phyloP scores from a whole-genome alignment of 2,329 filamentous ascomycete genomes.

The Rasamsonia emersonii region DNA sequence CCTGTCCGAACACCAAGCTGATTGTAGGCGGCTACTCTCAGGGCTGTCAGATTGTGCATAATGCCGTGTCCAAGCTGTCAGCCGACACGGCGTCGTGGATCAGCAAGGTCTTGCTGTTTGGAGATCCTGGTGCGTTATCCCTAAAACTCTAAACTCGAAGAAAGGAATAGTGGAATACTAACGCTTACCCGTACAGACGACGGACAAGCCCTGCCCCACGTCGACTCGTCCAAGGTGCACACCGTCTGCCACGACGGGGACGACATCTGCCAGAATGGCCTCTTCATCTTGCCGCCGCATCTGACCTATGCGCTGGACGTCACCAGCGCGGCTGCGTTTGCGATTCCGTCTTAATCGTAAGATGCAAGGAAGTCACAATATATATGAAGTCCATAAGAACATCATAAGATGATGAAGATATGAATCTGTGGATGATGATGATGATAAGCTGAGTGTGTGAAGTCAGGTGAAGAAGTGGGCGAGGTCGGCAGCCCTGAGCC shows the following conservation, averaged over 20 bases:
- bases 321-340: slow-evolving; percentile 8
- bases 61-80: slow-evolving; percentile 9
- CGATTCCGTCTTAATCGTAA: no score
- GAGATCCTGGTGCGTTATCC: slow-evolving; percentile 12
- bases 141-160: not conserved
- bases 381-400: no score
- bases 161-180: not conserved
- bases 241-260: slow-evolving; percentile 11
- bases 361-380: no score
- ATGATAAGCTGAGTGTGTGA: no score
- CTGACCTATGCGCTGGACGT: slow-evolving; percentile 13
- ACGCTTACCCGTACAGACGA: slow-evolving; percentile 3
- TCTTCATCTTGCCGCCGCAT: slow-evolving; percentile 12
- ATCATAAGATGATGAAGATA: no score
- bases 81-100: slow-evolving; percentile 11
- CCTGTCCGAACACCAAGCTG: slow-evolving; percentile 13
- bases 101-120: slow-evolving; percentile 13
- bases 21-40: slow-evolving; percentile 14
- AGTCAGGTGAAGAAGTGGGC: no score
- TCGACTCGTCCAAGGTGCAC: slow-evolving; percentile 10
- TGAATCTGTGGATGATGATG: no score
- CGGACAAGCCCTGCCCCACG: slow-evolving; percentile 5
- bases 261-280: slow-evolving; percentile 13
- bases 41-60: slow-evolving; percentile 13
- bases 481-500: no score